A percentile compares a stretch with the other conserved stretches of the same genome.
These are phyloP conservation scores for Solanum chmielewskii DNA, from an alignment of 257 asterid genomes.

Conservation along the genomic window DNA sequence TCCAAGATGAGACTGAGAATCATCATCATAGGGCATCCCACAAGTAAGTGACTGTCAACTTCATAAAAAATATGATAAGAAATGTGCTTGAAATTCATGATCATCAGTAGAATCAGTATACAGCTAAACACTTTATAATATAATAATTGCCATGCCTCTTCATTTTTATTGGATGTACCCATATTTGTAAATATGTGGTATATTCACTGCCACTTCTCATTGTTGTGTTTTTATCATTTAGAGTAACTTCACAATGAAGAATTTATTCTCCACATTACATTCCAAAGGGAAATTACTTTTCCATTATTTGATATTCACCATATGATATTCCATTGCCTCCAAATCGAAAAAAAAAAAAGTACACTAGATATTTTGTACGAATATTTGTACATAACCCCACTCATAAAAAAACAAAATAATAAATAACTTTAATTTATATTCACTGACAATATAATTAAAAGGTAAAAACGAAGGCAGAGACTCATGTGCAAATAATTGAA, in stretches of 20 bases:
- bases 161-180: background rate
- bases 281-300: background rate
- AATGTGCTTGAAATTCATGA: background rate
- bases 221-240: background rate
- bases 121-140: background rate
- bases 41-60: background rate
- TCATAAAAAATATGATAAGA: background rate
- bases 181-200: background rate
- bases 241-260: background rate
- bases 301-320: background rate
- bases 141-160: background rate
- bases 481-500: background rate
- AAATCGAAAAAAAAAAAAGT: background rate
- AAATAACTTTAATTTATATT: background rate
- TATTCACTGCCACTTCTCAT: background rate
- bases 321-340: background rate
- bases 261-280: slow-evolving; percentile 4
- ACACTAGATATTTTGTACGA: background rate
- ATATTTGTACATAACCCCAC: background rate
- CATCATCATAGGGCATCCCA: background rate
- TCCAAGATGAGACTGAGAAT: background rate
- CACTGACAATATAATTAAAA: background rate
- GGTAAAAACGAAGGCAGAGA: accelerated
- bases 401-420: background rate
- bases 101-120: background rate